Evolutionary conservation across 768 basidiomycete genomes (phyloP), one percentile per base, ranked within the genome.

Genomic region (Leccinum variicolor): DNA sequence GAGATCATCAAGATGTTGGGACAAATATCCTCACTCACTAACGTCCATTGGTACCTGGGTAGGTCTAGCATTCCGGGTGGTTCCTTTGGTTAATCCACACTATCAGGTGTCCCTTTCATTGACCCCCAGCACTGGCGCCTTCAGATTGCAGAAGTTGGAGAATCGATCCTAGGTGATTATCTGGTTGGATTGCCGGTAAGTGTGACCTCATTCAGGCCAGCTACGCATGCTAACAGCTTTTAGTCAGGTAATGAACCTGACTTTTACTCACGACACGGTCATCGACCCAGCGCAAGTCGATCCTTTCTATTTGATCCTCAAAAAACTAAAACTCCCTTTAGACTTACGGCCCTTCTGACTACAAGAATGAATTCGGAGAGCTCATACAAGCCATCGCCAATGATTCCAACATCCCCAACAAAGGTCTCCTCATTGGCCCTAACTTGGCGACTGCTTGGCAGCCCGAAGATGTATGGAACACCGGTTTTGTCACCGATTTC

Each of bases 231-330:
- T 9, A 9, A 26, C 29, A 26, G 1, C 50, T 19, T 36, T 8
- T 86, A 89, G 67, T 81, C 84, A 2, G 89, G 85, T 3, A 90
- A 92, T 66, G 90, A 92, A 71, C 90, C 89, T 14, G 90, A 93
- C 75, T 79, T 90, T 61, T 92, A 86, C 62, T 72, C 77, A 10
- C 75, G 73, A 34, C 77, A 77, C 61, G 69, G 71, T 13, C 75
- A 75, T 46, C 71, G 78, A 19, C 54, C 66, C 0, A 57, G 53
- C 1, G 64, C 65, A 36, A 19, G 54, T 47, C 26, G 26, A 31
- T 34, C n/a, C 21, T 26, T 26, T 15, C 13, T 17, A 5, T 19
- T 15, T 14, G 13, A 15, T 17, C 15, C 14, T 21, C n/a, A 33
- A 14, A 29, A 15, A 15, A 15, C 43, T 56, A 6, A 68, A 9